Base-by-base conservation (phyloP, 495 filamentous ascomycete species). In the Penicillium parvum region DNA sequence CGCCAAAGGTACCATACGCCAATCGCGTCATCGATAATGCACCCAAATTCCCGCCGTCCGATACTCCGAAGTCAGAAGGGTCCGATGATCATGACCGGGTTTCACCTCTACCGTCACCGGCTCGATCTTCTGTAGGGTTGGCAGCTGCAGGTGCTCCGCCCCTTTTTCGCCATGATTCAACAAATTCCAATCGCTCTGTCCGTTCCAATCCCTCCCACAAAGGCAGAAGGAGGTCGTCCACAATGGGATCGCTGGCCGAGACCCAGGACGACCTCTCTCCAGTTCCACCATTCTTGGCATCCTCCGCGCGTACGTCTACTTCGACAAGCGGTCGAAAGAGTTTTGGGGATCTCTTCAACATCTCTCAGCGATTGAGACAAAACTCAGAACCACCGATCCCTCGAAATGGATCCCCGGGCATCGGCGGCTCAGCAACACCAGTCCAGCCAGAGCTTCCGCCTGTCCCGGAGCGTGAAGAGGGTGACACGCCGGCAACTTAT, bases 401-500 rank as follows among this genome's bases (percentile, higher is more conserved):
- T 18, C 75, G 84, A 15, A 75, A 85, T 49, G 81, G 79, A 5
- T 82, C 79, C 14, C 58, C 59, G 14, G 58, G 54, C 15, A 25
- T 60, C 1, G 68, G 78, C 18, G 81, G 79, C 2, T 75, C 78
- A 8, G 75, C 72, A 15, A 88, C 86, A 3, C 83, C 86, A 8
- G 74, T 75, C 1, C 91, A 85, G 20, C 77, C 79, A 18, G 81
- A 81, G 20, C 55, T 77, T 4, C 58, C 88, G n/a, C 73, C 82
- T 8, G 62, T 90, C 21, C 92, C 92, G 0, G 80, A 89, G 47
- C 78, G 88, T 25, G 78, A 87, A 52, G 89, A 96, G 45, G 83
- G 83, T 45, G 92, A 99, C 53, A 91, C 90, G 0, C 88, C 94
- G 0, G 88, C 86, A 12, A 86, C 84, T 43, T 99, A 96, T 65